Base-by-base conservation (phyloP, 1,139 yeast genomes). In the Lodderomyces elongisporus region DNA sequence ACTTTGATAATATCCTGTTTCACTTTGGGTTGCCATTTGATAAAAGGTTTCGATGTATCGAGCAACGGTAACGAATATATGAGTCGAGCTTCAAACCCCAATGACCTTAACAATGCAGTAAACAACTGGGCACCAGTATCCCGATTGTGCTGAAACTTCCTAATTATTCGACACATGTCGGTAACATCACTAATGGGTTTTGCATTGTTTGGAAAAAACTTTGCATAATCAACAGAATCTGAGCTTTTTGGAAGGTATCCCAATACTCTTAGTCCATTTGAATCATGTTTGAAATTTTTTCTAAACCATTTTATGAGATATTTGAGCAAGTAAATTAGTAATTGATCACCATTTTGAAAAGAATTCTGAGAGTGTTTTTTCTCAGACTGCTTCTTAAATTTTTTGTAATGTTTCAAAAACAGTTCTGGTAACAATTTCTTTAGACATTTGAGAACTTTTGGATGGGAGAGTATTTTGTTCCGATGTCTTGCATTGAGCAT, bases 271-370 rank as follows among this genome's bases (percentile, higher is more conserved):
- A 62, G 32, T 0, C 70, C 70, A 47, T 58, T 60, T 5, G 60
- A 48, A 28, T 54, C 50, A 12, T 60, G 48, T 40, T 59, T 55
- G 41, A 48, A 63, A 38, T 63, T 63, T 17, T 57, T 43, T n/a
- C 66, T 39, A 35, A 62, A 51, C 70, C 70, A 64, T 40, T 63
- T 64, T 18, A 60, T 49, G 21, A 60, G 40, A 34, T 63, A 63
- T 36, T 62, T 62, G 18, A 64, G 28, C 6, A 62, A 49, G 35
- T 62, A 62, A 4, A 60, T 47, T 33, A 63, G 44, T 21, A 51
- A 51, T 2, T 48, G 43, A 37, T 60, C 22, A 20, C 22, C 35
- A 20, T 10, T n/a, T 5, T 42, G 28, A n/a, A n/a, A n/a, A n/a
- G n/a, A n/a, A n/a, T n/a, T n/a, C n/a, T n/a, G n/a, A n/a, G n/a